Conservation (phyloP, 2,329 filamentous ascomycete species). For the Macrophomina phaseolina region DNA sequence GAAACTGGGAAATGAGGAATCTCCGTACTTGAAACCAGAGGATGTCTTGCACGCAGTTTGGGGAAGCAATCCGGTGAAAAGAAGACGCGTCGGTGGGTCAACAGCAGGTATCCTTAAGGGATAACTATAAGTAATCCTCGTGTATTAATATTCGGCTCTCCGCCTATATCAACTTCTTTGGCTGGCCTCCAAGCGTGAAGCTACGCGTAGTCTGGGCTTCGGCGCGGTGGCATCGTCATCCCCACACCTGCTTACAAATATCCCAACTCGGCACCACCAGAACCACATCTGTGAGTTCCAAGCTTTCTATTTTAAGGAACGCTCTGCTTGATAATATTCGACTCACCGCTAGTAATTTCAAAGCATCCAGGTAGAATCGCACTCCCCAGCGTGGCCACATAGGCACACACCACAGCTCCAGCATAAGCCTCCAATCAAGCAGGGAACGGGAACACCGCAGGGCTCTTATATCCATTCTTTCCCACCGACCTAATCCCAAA, state of each 20-base stretch:
- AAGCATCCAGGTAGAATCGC: not conserved
- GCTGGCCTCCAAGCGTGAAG: not conserved
- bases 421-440: not conserved
- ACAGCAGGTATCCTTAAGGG: too few species aligned
- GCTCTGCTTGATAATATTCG: not conserved
- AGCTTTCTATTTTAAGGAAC: too few species aligned
- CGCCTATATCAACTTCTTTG: not conserved
- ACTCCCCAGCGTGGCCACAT: not conserved
- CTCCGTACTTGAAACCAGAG: too few species aligned
- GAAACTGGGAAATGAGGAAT: not conserved
- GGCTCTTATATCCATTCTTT: conserved; percentile 57
- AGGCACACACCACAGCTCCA: not conserved
- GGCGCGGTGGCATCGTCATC: not conserved
- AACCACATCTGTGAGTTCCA: too few species aligned
- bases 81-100: too few species aligned
- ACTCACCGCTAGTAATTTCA: not conserved
- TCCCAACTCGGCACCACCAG: too few species aligned
- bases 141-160: not conserved
- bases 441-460: conserved; percentile 54
- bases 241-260: not conserved
- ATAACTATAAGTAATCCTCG: too few species aligned
- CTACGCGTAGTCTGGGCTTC: not conserved
- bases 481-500: conserved; percentile 62
- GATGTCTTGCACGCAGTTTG: too few species aligned
- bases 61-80: too few species aligned